Evolutionary conservation across 768 basidiomycete species (phyloP), one percentile per base, ranked within the genome.

Genomic region (Lactifluus rugatus): DNA sequence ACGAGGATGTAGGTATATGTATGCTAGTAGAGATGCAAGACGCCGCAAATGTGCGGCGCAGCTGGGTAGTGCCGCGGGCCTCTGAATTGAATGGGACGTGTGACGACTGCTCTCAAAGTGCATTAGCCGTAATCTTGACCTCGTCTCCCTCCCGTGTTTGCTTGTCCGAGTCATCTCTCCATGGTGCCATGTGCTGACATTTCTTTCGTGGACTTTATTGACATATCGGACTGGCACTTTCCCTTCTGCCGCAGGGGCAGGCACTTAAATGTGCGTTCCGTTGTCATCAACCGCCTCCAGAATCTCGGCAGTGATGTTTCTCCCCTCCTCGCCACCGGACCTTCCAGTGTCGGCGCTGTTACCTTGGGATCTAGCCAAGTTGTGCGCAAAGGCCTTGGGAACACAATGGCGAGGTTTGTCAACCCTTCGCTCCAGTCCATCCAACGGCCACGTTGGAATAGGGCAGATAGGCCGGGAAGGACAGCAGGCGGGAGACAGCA

Each of bases 341-440:
- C 32, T n/a, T 17, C 32, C 17, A 8, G 34, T 13, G 17, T 17
- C 10, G 36, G n/a, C 16, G 34, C 32, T 2, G 16, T 2, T 17
- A 58, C 57, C 2, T 36, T 32, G 3, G 47, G 57, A 44, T 58
- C 17, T n/a, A 26, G 47, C 28, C 16, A 47, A 58, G 31, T 53
- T 54, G 19, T 48, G 47, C 4, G 52, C 41, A 21, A 58, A 58
- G 13, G 57, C 57, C 2, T 28, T 19, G 32, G 46, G 14, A 58
- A 48, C 8, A 52, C 52, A 23, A 8, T 14, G 1, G 31, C 32
- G 16, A 58, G 57, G n/a, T 26, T 32, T 4, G 10, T 48, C 3
- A 47, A 31, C 1, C 14, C 21, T 13, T 48, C 41, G n/a, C 14
- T 21, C 11, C 10, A 21, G 21, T 34, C 9, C n/a, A 19, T 11